phyloP scores from a whole-genome alignment of 306 rosid genomes.

The Casuarina equisetifolia region DNA sequence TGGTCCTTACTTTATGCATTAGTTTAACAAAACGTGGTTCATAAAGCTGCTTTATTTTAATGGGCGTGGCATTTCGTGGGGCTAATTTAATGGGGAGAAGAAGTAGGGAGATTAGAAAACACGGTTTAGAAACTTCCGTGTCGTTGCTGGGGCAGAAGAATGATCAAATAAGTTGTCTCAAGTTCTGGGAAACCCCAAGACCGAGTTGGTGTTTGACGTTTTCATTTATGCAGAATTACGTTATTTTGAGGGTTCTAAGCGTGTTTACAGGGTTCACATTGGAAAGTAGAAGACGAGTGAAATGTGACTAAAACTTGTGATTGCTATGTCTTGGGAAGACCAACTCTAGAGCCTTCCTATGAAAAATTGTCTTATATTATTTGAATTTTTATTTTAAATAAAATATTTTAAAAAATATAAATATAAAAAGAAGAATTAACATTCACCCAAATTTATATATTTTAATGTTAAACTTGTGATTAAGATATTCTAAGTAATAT shows the following conservation, averaged over 20 bases:
- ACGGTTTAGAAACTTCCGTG: background rate
- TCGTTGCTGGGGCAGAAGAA: background rate
- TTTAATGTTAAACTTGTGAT: no score
- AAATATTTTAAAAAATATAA: no score
- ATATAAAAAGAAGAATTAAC: no score
- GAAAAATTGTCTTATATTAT: no score
- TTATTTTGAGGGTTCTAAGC: background rate
- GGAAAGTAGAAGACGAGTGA: background rate
- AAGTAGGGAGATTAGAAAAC: background rate
- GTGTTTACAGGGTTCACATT: background rate
- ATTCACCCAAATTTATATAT: no score
- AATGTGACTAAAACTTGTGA: no score
- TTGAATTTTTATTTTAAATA: no score
- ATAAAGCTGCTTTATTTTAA: background rate
- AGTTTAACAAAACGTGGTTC: background rate
- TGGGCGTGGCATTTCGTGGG: background rate
- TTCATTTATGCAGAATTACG: background rate
- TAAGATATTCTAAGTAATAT: no score
- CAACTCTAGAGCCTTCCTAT: no score
- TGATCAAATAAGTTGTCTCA: background rate
- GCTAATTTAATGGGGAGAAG: background rate
- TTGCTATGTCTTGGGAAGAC: no score
- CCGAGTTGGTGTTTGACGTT: background rate
- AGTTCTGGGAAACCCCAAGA: background rate
- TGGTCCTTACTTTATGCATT: background rate